Evolutionary conservation across 1,139 yeast genomes (phyloP).

Genomic region (Blastobotrys capitulatus): DNA sequence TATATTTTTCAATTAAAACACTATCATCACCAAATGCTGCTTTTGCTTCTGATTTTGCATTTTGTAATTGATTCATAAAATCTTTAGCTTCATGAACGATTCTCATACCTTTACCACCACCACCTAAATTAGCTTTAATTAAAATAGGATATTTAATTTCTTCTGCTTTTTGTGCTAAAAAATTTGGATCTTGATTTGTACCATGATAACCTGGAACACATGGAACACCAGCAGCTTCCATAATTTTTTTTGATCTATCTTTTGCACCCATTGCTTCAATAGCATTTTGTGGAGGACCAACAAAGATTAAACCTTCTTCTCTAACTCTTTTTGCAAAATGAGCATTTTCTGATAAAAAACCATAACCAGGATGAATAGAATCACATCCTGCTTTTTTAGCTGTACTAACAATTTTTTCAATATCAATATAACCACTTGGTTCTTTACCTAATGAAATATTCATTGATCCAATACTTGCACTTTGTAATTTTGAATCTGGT

Average conservation of each 20-base stretch:
- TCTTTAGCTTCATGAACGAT: slow-evolving; percentile 37
- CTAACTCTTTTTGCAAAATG: slow-evolving; percentile 39
- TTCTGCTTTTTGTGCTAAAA: slow-evolving; percentile 34
- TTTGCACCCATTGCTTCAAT: slow-evolving; percentile 36
- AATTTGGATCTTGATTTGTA: slow-evolving; percentile 32
- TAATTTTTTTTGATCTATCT: slow-evolving; percentile 32
- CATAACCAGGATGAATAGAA: slow-evolving; percentile 45
- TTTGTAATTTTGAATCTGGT: slow-evolving; percentile 41
- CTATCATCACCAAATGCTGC: slow-evolving; percentile 41
- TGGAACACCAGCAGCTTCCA: slow-evolving; percentile 39
- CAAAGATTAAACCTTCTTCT: slow-evolving; percentile 38
- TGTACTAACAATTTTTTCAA: slow-evolving; percentile 38
- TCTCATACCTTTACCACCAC: slow-evolving; percentile 50
- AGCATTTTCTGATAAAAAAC: slow-evolving; percentile 43
- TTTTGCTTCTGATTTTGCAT: slow-evolving; percentile 41
- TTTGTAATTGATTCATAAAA: slow-evolving; percentile 33
- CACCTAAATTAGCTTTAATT: slow-evolving; percentile 48
- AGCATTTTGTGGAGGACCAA: slow-evolving; percentile 41
- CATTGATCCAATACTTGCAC: slow-evolving; percentile 36
- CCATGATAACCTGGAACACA: slow-evolving; percentile 47
- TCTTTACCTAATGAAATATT: slow-evolving; percentile 38
- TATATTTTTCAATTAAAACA: slow-evolving; percentile 43
- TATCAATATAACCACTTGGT: slow-evolving; percentile 41
- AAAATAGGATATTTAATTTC: slow-evolving; percentile 44
- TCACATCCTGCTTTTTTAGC: slow-evolving; percentile 39